Percentiles rank a stretch among this genome's conserved stretches.
phyloP scores from a whole-genome alignment of 1,284 basidiomycete genomes.

The Pseudozyma tsukubaensis region DNA sequence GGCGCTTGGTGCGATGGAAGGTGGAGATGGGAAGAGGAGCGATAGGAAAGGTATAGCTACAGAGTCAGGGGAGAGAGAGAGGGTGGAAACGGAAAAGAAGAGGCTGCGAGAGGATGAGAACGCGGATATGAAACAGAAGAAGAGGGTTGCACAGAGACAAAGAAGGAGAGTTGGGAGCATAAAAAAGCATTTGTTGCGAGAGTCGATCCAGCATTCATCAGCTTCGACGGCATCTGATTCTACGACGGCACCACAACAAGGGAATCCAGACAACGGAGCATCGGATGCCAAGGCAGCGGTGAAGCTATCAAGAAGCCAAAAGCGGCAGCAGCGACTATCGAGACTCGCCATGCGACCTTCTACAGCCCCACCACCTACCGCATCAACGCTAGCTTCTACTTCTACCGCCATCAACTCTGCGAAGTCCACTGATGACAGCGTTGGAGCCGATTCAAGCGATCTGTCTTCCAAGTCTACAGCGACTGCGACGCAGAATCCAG shows the following conservation, averaged over 20 bases:
- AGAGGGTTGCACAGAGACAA: conserved; percentile 27
- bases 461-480: neutral
- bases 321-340: neutral
- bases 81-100: neutral
- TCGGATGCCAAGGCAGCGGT: neutral
- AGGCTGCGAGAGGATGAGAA: neutral
- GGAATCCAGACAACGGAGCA: neutral
- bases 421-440: neutral
- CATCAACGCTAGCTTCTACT: neutral
- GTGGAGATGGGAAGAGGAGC: neutral
- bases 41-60: neutral
- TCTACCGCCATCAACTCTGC: neutral
- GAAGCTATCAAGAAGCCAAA: conserved; percentile 11
- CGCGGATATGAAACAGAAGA: neutral
- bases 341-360: neutral
- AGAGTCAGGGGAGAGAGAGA: too few relatives aligned
- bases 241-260: too few relatives aligned
- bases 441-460: too few relatives aligned
- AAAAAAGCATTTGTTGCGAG: conserved; percentile 13
- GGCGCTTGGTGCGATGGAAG: neutral
- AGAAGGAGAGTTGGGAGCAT: conserved; percentile 18
- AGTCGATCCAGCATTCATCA: neutral
- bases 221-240: too few relatives aligned
- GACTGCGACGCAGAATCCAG: neutral
- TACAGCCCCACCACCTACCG: neutral